phyloP scores from a whole-genome alignment of 2,329 filamentous ascomycete genomes.

The Beauveria bassiana region DNA sequence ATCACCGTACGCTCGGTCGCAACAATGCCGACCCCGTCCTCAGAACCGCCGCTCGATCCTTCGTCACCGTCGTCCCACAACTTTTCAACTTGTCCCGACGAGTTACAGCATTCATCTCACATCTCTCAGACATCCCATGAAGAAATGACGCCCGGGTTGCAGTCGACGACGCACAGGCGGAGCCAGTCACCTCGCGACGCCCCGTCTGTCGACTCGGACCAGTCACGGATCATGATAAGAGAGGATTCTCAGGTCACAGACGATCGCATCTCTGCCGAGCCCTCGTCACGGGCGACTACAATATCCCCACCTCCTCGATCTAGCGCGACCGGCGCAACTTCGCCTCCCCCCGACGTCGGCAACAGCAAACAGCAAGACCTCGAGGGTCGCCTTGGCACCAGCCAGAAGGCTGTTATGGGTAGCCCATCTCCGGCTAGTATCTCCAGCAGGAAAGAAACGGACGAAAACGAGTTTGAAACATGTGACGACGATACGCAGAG shows the following conservation, averaged over 20 bases:
- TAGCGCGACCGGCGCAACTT: constrained; percentile 25
- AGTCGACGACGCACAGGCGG: constrained; percentile 8
- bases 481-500: background rate
- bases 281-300: constrained; percentile 32
- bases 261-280: constrained; percentile 19
- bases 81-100: constrained; percentile 38
- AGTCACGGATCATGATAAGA: constrained; percentile 14
- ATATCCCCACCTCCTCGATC: constrained; percentile 36
- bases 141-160: constrained; percentile 14
- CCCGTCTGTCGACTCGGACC: constrained; percentile 4
- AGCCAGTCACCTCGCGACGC: constrained; percentile 3
- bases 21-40: constrained; percentile 40
- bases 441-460: background rate
- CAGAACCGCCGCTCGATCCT: constrained; percentile 31
- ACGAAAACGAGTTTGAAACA: background rate
- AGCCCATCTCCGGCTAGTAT: background rate
- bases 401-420: background rate
- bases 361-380: constrained; percentile 24
- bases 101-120: constrained; percentile 24
- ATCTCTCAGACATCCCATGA: constrained; percentile 20
- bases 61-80: constrained; percentile 29
- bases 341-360: constrained; percentile 25
- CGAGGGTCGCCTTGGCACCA: background rate
- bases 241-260: constrained; percentile 21
- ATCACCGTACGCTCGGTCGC: constrained; percentile 6